These are phyloP conservation scores for Arctostaphylos glauca DNA, from an alignment of 148 eudicot species.

Conservation along the genomic window DNA sequence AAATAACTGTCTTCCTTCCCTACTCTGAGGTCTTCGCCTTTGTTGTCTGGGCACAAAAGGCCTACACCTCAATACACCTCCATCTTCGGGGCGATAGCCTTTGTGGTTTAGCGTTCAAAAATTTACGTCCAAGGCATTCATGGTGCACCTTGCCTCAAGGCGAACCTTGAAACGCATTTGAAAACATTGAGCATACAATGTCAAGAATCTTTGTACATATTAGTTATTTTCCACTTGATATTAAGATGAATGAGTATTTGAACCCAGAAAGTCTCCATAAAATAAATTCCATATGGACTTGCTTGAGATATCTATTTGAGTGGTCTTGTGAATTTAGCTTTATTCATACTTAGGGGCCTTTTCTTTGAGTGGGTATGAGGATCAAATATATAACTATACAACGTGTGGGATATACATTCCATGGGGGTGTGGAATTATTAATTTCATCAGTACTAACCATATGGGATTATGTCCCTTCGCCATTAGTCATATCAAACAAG, in stretches of 20 bases:
- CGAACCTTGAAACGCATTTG: too few species aligned
- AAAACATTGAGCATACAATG: not conserved
- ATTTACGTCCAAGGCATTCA: too few species aligned
- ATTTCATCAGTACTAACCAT: not conserved
- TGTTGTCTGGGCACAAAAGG: too few species aligned
- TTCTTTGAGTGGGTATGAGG: not conserved
- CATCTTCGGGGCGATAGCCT: too few species aligned
- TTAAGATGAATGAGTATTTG: not conserved
- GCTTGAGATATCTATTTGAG: not conserved
- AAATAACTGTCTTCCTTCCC: too few species aligned
- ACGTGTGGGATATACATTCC: not conserved
- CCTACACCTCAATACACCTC: too few species aligned
- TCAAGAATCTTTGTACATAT: not conserved
- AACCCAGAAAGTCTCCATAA: not conserved
- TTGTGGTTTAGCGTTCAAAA: too few species aligned
- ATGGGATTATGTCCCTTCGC: not conserved
- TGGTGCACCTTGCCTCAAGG: too few species aligned
- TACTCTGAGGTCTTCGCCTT: too few species aligned
- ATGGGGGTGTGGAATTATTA: not conserved
- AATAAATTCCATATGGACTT: not conserved
- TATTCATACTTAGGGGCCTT: not conserved
- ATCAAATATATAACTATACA: not conserved
- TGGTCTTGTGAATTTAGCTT: not conserved
- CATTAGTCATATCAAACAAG: not conserved
- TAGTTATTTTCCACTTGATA: not conserved